Conservation (phyloP, 148 eudicot species). For the Rhododendron williamsianum region DNA sequence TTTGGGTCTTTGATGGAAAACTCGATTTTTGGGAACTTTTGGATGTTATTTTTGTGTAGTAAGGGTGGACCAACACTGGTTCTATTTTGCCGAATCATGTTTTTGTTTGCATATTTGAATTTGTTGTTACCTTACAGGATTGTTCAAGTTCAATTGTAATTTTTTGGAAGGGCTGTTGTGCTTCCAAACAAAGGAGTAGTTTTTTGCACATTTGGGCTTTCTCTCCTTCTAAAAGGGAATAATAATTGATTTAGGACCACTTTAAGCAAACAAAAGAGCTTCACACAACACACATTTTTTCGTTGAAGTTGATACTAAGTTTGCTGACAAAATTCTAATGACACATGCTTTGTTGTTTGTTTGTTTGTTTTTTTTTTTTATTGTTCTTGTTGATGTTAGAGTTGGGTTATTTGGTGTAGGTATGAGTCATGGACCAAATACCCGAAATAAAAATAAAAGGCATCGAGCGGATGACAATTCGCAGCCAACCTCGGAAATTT, state of each 20-base stretch:
- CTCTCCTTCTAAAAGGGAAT: background rate
- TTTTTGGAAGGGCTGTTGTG: too few relatives aligned
- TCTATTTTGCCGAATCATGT: too few relatives aligned
- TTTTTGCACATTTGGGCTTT: background rate
- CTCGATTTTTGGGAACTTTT: too few relatives aligned
- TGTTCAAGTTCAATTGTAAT: too few relatives aligned
- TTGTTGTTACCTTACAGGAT: too few relatives aligned
- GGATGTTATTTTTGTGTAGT: too few relatives aligned
- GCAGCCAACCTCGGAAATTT: constrained; percentile 46
- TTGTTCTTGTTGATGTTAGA: background rate
- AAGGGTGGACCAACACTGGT: too few relatives aligned
- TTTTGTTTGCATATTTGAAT: too few relatives aligned
- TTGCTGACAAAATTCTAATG: background rate
- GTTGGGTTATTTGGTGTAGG: background rate
- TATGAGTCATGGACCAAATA: constrained; percentile 49
- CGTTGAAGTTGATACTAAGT: background rate
- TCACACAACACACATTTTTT: background rate
- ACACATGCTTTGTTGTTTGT: background rate
- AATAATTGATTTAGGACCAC: constrained; percentile 1
- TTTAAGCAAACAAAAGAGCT: background rate
- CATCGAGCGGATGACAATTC: constrained; percentile 56
- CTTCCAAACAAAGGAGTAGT: too few relatives aligned
- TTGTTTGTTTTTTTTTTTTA: background rate
- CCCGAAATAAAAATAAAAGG: constrained; percentile 81
- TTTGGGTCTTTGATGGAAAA: too few relatives aligned